Conservation (phyloP, 805 yeast genomes). For the Ogataea philodendri region DNA sequence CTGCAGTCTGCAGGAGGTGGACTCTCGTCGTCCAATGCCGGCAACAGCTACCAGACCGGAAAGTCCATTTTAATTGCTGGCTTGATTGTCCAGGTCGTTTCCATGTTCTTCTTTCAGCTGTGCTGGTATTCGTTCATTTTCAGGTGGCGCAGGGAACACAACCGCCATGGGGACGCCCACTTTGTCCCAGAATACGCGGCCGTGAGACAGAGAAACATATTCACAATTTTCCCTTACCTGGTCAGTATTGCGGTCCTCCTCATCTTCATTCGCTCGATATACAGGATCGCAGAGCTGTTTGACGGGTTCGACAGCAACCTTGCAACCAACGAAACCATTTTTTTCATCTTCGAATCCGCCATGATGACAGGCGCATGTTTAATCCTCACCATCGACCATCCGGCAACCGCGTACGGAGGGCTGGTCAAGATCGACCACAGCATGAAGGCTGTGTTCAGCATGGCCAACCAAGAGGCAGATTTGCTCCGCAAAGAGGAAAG, state of each 20-base stretch:
- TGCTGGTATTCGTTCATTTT: slow-evolving; percentile 48
- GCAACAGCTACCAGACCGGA: slow-evolving; percentile 42
- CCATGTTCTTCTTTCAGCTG: slow-evolving; percentile 59
- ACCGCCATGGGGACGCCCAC: slow-evolving; percentile 29
- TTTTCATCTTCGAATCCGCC: slow-evolving; percentile 59
- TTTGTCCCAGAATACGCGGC: slow-evolving; percentile 38
- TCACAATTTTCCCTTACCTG: slow-evolving; percentile 44
- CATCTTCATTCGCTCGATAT: slow-evolving; percentile 65
- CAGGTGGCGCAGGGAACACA: slow-evolving; percentile 34
- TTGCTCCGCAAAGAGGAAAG: slow-evolving; percentile 38
- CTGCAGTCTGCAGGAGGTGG: slow-evolving; percentile 82
- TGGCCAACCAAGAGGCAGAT: not conserved
- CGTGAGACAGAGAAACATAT: slow-evolving; percentile 37
- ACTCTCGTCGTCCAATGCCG: slow-evolving; percentile 46
- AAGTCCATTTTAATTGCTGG: slow-evolving; percentile 75
- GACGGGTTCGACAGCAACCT: slow-evolving; percentile 72
- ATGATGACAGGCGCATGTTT: slow-evolving; percentile 54
- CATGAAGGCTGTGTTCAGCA: slow-evolving; percentile 1
- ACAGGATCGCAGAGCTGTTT: slow-evolving; percentile 68
- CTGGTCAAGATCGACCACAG: slow-evolving; percentile 1
- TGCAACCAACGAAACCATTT: slow-evolving; percentile 57
- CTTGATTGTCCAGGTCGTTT: slow-evolving; percentile 68
- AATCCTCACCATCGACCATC: slow-evolving; percentile 55
- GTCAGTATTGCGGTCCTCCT: slow-evolving; percentile 49
- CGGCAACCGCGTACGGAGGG: slow-evolving; percentile 39